Conservation (phyloP, 345 rosid genomes). For the Streptanthus diversifolius region DNA sequence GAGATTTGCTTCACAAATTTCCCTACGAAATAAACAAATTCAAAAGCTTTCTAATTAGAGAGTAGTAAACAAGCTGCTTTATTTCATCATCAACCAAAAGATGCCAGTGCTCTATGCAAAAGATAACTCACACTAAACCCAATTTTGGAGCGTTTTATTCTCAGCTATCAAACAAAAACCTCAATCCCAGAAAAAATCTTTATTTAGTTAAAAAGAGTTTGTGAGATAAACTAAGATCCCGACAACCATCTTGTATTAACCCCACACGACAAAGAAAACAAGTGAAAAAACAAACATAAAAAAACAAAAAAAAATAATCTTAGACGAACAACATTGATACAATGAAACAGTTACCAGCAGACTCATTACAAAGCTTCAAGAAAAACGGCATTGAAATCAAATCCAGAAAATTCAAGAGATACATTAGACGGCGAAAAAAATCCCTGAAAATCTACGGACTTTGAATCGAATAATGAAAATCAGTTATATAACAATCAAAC, state of each 20-base stretch:
- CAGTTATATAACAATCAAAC: neutral
- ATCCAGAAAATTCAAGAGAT: neutral
- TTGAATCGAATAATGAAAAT: neutral
- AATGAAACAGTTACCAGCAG: conserved; percentile 48
- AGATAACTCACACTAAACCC: neutral
- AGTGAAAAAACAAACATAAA: neutral
- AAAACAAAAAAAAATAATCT: neutral
- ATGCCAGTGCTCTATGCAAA: neutral
- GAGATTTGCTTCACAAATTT: conserved; percentile 21
- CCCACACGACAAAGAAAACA: conserved; percentile 33
- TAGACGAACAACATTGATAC: neutral
- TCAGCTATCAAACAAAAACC: conserved; percentile 22
- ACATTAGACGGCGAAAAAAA: neutral
- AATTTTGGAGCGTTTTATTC: neutral
- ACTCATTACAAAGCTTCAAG: conserved; percentile 22
- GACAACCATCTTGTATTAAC: conserved; percentile 29
- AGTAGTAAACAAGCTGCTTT: neutral
- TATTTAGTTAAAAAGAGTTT: neutral
- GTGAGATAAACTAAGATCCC: conserved; percentile 14
- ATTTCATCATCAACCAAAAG: conserved; percentile 10
- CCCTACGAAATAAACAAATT: neutral
- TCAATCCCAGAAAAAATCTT: neutral
- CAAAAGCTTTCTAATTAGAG: conserved; percentile 15
- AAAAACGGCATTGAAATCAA: conserved; percentile 6
- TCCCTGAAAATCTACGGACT: neutral